Evolutionary conservation across 139 green algal species (phyloP), one percentile per base, ranked within the genome.

Genomic region (Chlamydomonas sp.): DNA sequence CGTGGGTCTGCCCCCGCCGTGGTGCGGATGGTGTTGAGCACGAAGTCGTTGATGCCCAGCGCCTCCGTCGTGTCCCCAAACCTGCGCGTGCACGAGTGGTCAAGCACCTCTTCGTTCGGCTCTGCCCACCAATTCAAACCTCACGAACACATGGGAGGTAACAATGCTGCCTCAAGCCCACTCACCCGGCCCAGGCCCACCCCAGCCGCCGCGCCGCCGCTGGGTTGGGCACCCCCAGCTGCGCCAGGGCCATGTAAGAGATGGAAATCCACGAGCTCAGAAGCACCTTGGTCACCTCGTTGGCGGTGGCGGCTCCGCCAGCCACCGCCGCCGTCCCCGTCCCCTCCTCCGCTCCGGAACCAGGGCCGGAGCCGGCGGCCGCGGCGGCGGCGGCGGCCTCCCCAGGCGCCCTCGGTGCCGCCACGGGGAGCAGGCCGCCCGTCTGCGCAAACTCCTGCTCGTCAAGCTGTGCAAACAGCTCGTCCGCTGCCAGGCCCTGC

Each of bases 191-290:
- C 77, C 77, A 90, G 5, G 85, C 85, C 78, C 78, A 90, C 3
- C 85, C 85, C 61, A 85, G 31, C 62, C 63, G 61, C 17, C 61
- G 66, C 83, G 16, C 90, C 91, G 76, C 95, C 91, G 86, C 95
- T 85, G 95, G 95, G 88, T 97, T 96, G 58, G 91, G 92, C 15
- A 95, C 92, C 10, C 92, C 92, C 20, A 97, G 80, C 89, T 97
- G 92, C 2, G 95, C 96, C 63, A 93, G 89, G 8, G 93, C 86
- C 78, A 96, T 94, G 83, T 95, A 97, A 10, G 89, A 79, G 6
- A 92, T 75, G 2, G 77, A 92, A 57, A 96, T 85, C 93, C 92
- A 96, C 57, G 87, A 84, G 60, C 85, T 80, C 68, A 94, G 91
- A 69, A 94, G 85, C 83, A 62, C 14, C 79, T 78, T 83, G 77